Conservation (phyloP, 2,329 filamentous ascomycete species). For the Aspergillus piperis region DNA sequence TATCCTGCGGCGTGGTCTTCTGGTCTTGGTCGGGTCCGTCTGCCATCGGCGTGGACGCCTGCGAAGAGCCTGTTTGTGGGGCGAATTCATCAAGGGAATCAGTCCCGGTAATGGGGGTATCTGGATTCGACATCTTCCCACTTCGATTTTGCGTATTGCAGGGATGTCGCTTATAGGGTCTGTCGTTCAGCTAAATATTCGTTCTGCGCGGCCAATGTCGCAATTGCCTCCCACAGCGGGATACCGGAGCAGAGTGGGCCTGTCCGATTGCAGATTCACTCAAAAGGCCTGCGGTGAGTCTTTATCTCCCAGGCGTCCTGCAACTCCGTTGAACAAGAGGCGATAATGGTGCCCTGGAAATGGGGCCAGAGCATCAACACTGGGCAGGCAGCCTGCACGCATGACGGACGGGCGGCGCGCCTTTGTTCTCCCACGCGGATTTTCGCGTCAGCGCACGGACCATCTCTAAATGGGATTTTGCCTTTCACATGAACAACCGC, state of each 20-base stretch:
- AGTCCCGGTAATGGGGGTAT: slow-evolving; percentile 29
- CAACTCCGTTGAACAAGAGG: too few species aligned
- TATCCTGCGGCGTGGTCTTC: slow-evolving; percentile 14
- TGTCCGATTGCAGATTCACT: too few species aligned
- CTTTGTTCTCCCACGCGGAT: slow-evolving; percentile 26
- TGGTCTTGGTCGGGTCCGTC: slow-evolving; percentile 15
- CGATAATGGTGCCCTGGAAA: too few species aligned
- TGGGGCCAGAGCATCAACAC: background rate
- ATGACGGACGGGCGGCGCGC: background rate
- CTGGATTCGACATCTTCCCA: slow-evolving; percentile 29
- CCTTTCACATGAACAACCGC: background rate
- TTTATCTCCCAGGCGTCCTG: too few species aligned
- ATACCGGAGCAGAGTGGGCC: too few species aligned
- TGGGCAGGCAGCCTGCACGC: background rate
- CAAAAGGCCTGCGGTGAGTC: too few species aligned
- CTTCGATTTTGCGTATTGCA: background rate
- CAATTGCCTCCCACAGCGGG: too few species aligned
- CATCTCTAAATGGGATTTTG: slow-evolving; percentile 29
- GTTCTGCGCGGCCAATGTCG: too few species aligned
- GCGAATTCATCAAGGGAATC: slow-evolving; percentile 29
- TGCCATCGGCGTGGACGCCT: slow-evolving; percentile 32
- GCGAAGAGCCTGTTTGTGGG: slow-evolving; percentile 31
- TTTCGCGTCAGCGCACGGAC: slow-evolving; percentile 39
- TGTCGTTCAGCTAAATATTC: too few species aligned
- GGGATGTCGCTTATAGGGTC: too few species aligned